phyloP scores from a whole-genome alignment of 495 filamentous ascomycete genomes.

The Saxispiralis lemnorum region DNA sequence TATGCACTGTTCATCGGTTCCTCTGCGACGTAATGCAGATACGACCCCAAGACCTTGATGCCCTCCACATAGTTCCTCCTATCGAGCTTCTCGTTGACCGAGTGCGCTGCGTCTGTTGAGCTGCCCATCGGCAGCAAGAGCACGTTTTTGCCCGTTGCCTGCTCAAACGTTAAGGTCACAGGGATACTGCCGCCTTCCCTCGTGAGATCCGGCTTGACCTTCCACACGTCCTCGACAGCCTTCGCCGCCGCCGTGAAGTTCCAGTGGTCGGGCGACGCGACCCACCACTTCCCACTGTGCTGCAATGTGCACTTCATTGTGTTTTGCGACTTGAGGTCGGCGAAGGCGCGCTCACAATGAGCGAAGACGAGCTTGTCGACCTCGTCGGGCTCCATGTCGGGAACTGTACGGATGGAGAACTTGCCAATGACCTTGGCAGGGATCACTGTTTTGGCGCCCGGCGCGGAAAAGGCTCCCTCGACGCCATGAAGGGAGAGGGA shows the following conservation, averaged over 20 bases:
- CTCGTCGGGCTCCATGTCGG: conserved; percentile 83
- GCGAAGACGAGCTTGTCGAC: conserved; percentile 71
- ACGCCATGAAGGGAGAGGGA: conserved; percentile 91
- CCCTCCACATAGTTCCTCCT: conserved; percentile 95
- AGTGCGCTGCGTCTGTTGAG: conserved; percentile 89
- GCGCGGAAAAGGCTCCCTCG: conserved; percentile 85
- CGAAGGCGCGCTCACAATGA: conserved; percentile 60
- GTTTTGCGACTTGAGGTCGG: conserved; percentile 79
- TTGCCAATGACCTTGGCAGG: conserved; percentile 94
- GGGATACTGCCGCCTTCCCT: conserved; percentile 94
- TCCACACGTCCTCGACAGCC: conserved; percentile 82
- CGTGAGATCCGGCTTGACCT: conserved; percentile 84
- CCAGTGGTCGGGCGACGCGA: conserved; percentile 90
- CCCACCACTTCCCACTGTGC: conserved; percentile 97
- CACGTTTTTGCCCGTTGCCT: conserved; percentile 97
- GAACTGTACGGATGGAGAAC: conserved; percentile 93
- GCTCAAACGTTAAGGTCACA: conserved; percentile 89
- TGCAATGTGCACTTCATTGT: conserved; percentile 58
- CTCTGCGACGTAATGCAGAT: conserved; percentile 90
- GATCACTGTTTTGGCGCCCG: conserved; percentile 95
- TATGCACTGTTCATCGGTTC: conserved; percentile 42
- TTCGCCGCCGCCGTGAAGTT: conserved; percentile 89
- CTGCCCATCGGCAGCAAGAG: conserved; percentile 90
- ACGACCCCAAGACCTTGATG: conserved; percentile 87
- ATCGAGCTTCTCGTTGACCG: conserved; percentile 96